Evolutionary conservation across 352 stramenopile genomes (phyloP).

Genomic region (Globisporangium paroecandrum): DNA sequence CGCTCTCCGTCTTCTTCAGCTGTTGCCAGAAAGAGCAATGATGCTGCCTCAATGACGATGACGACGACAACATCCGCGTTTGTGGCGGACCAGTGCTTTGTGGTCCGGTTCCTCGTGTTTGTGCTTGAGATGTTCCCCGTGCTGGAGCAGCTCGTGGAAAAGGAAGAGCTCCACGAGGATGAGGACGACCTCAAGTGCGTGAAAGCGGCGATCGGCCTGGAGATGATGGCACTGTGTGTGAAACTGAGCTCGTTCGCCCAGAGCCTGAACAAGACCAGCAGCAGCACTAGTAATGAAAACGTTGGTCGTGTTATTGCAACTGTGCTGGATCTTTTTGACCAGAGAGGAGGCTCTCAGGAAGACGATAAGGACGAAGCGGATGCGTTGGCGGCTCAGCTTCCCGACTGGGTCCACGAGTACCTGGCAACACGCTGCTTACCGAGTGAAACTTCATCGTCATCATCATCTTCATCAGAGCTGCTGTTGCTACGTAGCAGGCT

Average conservation of each 20-base stretch:
- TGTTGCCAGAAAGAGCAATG: background rate
- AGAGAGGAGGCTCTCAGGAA: background rate
- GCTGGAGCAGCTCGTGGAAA: conserved; percentile 48
- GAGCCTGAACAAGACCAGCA: conserved; percentile 2
- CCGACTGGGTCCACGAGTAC: conserved; percentile 55
- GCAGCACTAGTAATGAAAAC: background rate
- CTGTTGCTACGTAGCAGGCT: conserved; percentile 19
- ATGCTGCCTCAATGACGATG: background rate
- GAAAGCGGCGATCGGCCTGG: conserved; percentile 42
- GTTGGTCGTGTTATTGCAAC: too few relatives aligned
- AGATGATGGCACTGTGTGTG: conserved; percentile 51
- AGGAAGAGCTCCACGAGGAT: conserved; percentile 68
- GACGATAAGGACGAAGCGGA: background rate
- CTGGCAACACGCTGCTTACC: conserved; percentile 43
- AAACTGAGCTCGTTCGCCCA: conserved; percentile 42
- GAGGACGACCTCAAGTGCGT: conserved; percentile 52
- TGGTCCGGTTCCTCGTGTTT: conserved; percentile 61
- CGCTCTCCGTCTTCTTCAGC: conserved; percentile 12
- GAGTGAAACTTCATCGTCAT: background rate
- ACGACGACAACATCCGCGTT: conserved; percentile 20
- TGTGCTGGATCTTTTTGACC: conserved; percentile 19
- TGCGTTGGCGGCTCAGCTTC: conserved; percentile 14
- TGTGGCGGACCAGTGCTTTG: conserved; percentile 35
- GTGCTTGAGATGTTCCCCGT: conserved; percentile 53
- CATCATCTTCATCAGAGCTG: too few relatives aligned